These are phyloP conservation scores for Pisolithus sp. DNA, from an alignment of 768 basidiomycete genomes.

Conservation along the genomic window DNA sequence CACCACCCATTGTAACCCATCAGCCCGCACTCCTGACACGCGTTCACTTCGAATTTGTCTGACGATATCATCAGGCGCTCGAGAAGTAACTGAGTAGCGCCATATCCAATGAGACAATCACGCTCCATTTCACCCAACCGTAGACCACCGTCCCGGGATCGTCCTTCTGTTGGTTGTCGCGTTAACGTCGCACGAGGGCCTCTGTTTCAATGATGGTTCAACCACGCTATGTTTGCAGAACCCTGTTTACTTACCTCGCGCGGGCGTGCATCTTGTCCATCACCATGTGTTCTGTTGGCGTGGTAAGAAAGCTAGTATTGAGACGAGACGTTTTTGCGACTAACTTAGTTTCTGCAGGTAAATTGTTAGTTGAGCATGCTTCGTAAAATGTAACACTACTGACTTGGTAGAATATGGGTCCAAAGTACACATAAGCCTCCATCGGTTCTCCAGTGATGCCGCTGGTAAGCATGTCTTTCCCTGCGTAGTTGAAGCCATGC, in stretches of 20 bases:
- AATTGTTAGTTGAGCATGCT: slow-evolving; percentile 2
- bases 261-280: slow-evolving; percentile 99
- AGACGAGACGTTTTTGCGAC: slow-evolving; percentile 19
- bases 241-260: slow-evolving; percentile 57
- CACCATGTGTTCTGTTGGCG: slow-evolving; percentile 83
- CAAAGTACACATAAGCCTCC: slow-evolving; percentile 97
- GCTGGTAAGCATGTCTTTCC: slow-evolving; percentile 98
- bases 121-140: slow-evolving; percentile 99
- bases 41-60: slow-evolving; percentile 95
- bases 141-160: slow-evolving; percentile 94
- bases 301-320: slow-evolving; percentile 12
- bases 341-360: slow-evolving; percentile 81
- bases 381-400: slow-evolving; percentile 13
- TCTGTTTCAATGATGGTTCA: slow-evolving; percentile 34
- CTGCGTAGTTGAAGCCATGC: slow-evolving; percentile 92
- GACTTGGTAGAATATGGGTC: slow-evolving; percentile 97
- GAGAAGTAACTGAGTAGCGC: slow-evolving; percentile 93
- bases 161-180: slow-evolving; percentile 96
- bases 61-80: slow-evolving; percentile 99
- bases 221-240: slow-evolving; percentile 5
- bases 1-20: slow-evolving; percentile 97
- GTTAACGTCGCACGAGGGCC: slow-evolving; percentile 96
- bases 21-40: slow-evolving; percentile 89
- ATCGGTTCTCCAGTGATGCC: slow-evolving; percentile 96
- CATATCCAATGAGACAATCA: slow-evolving; percentile 96